Conservation (phyloP, 1,284 basidiomycete genomes). For the Ceratobasidium sp. region DNA sequence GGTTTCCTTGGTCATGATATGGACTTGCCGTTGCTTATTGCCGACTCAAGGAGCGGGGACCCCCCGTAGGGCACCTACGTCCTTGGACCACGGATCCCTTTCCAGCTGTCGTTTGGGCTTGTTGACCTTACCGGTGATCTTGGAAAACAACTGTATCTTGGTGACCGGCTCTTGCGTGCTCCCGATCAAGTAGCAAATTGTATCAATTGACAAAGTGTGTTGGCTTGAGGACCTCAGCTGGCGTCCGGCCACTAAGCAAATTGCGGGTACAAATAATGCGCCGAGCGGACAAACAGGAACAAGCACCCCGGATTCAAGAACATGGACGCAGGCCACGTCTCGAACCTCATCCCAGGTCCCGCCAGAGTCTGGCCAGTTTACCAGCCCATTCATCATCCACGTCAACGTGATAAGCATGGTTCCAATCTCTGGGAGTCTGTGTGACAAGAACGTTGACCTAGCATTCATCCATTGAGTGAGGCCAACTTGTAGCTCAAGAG, state of each 20-base stretch:
- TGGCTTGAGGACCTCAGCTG: slow-evolving; percentile 2
- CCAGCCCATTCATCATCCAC: slow-evolving; percentile 17
- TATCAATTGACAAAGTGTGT: not conserved
- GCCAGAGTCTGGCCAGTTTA: not conserved
- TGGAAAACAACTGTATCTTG: not conserved
- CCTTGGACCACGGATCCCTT: no score
- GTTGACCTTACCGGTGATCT: not conserved
- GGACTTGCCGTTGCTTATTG: no score
- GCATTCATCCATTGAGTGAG: not conserved
- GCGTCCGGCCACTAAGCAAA: not conserved
- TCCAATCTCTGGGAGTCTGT: not conserved
- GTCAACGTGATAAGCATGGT: not conserved
- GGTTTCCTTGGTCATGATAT: no score
- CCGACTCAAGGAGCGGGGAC: no score
- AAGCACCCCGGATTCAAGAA: not conserved
- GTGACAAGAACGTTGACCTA: not conserved
- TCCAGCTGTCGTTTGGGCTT: not conserved
- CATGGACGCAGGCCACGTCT: slow-evolving; percentile 5
- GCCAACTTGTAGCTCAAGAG: not conserved
- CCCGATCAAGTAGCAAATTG: not conserved
- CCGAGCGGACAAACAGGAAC: slow-evolving; percentile 15
- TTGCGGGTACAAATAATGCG: not conserved
- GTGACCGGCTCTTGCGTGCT: not conserved
- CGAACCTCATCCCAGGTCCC: slow-evolving; percentile 7
- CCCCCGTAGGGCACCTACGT: no score